Evolutionary conservation across 345 rosid genomes (phyloP).

Genomic region (Triadica sebifera): DNA sequence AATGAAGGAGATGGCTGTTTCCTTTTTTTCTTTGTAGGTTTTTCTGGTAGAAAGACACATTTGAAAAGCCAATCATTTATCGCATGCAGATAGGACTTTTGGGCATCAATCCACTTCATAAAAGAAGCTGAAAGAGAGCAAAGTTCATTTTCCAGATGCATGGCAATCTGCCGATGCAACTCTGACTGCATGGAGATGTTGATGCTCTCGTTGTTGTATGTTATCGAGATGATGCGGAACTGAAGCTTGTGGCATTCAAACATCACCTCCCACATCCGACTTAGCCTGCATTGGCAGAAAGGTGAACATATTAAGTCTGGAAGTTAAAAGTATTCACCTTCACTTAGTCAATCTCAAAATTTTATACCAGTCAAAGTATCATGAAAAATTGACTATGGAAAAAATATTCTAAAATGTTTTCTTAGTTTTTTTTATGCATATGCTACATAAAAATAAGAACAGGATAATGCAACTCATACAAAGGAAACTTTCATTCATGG

Average conservation of each 20-base stretch:
- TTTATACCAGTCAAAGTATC: too few species aligned
- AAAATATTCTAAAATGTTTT: too few species aligned
- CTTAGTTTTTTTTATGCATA: too few species aligned
- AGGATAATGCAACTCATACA: too few species aligned
- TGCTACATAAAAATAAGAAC: too few species aligned
- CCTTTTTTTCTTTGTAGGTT: slow-evolving; percentile 40
- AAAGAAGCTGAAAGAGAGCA: slow-evolving; percentile 55
- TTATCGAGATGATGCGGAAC: slow-evolving; percentile 49
- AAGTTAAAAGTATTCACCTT: background rate
- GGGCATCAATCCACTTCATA: slow-evolving; percentile 73
- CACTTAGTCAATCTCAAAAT: too few species aligned
- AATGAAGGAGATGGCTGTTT: slow-evolving; percentile 10
- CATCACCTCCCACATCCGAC: slow-evolving; percentile 97
- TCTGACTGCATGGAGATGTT: slow-evolving; percentile 60
- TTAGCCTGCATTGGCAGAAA: slow-evolving; percentile 51
- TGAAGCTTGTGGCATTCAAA: slow-evolving; percentile 81
- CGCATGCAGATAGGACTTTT: slow-evolving; percentile 58
- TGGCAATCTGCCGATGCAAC: slow-evolving; percentile 55
- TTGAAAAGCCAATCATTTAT: slow-evolving; percentile 71
- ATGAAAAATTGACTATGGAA: too few species aligned
- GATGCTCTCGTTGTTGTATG: slow-evolving; percentile 41
- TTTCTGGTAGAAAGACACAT: slow-evolving; percentile 46
- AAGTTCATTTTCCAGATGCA: slow-evolving; percentile 70
- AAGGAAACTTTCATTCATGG: too few species aligned
- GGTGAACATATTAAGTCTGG: slow-evolving; percentile 4